Base-by-base conservation (phyloP, 2,329 filamentous ascomycete genomes). In the Colletotrichum lindemuthianum region DNA sequence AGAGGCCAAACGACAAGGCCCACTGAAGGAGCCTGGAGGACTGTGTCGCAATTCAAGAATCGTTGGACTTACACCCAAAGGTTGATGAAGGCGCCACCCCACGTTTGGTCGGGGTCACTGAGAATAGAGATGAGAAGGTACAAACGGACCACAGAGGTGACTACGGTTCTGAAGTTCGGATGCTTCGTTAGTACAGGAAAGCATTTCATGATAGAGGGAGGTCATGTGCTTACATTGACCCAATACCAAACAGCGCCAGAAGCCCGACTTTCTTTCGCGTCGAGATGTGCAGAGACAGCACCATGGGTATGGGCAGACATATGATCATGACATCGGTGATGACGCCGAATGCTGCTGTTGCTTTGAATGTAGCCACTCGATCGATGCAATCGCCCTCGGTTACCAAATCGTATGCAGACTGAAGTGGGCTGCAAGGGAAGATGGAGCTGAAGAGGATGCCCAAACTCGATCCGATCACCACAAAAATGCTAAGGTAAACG, bases 241-340 rank as follows among this genome's bases (percentile, higher is more conserved):
- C 80, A 9, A 83, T 70, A 5, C 76, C 79, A 51, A 84, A 81
- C 51, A 83, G 76, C 1, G 76, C 66, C 0, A 73, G 70, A 1
- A 82, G 70, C 0, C 74, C 79, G 24, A 81, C 64, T 67, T 82
- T 84, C 58, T 84, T 81, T 13, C 75, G 75, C 37, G 66, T 65
- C 0, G 80, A 79, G 63, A 85, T 77, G 47, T 79, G 79, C 3
- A 84, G 68, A 1, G 70, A 72, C 40, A 79, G 69, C 2, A 85
- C 73, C 39, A 80, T 80, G 0, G 77, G 78, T 24, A 84, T 75
- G 0, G 81, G 82, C 3, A 85, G 70, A 0, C 74, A 67, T 43
- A 82, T 80, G 8, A 82, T 77, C 15, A 83, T 65, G 1, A 84
- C 56, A 67, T 84, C 81, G 0, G 81, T 82, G 6, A 78, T 63